These are phyloP conservation scores for Nakaseomyces bracarensis DNA, from an alignment of 1,139 yeast genomes.

Conservation along the genomic window DNA sequence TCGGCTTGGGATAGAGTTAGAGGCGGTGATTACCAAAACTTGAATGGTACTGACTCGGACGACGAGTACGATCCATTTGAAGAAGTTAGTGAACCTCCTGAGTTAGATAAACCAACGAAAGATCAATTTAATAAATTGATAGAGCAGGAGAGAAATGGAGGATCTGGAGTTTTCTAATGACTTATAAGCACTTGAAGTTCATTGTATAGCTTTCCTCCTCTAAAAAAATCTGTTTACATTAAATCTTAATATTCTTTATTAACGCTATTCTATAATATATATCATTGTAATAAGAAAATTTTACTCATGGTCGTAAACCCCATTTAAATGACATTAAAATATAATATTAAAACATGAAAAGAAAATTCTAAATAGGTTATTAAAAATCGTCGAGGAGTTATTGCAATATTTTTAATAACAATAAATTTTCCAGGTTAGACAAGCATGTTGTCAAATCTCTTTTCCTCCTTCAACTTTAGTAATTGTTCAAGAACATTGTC, in stretches of 20 bases:
- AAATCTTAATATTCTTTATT: background rate
- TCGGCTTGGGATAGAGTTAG: conserved; percentile 27
- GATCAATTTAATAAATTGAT: conserved; percentile 19
- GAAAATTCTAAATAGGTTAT: background rate
- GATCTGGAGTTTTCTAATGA: background rate
- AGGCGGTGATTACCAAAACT: background rate
- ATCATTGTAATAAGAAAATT: background rate
- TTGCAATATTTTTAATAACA: background rate
- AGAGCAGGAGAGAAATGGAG: conserved; percentile 19
- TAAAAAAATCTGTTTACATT: too few relatives aligned
- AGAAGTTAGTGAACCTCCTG: background rate
- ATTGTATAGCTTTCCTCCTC: too few relatives aligned
- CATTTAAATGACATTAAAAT: conserved; percentile 2
- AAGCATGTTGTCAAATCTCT: conserved; percentile 56
- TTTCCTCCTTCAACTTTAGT: conserved; percentile 51
- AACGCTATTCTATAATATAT: background rate
- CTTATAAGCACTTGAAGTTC: background rate
- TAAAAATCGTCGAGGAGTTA: background rate
- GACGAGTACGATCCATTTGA: conserved; percentile 9
- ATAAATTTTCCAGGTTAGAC: conserved; percentile 12
- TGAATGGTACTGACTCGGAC: background rate
- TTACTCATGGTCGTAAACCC: background rate
- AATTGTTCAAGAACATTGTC: conserved; percentile 65
- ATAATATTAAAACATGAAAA: conserved; percentile 2
- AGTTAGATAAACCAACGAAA: conserved; percentile 13